These are phyloP conservation scores for Arxiozyma telluris DNA, from an alignment of 1,139 yeast species.

Conservation along the genomic window DNA sequence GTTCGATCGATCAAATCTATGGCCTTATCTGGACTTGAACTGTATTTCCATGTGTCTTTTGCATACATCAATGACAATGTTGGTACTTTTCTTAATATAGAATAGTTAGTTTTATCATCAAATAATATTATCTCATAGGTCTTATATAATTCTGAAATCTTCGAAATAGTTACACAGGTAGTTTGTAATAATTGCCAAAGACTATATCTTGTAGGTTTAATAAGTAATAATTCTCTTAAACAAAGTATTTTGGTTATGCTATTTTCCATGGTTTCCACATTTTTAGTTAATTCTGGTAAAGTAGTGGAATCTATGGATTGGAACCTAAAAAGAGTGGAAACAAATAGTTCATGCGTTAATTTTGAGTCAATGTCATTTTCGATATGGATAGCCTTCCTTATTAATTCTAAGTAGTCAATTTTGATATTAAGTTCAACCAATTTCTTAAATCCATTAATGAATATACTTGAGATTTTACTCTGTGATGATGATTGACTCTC, in stretches of 20 bases:
- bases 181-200: constrained; percentile 50
- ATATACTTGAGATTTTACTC: constrained; percentile 36
- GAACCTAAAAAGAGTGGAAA: constrained; percentile 25
- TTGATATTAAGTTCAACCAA: constrained; percentile 38
- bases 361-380: constrained; percentile 29
- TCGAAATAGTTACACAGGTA: constrained; percentile 36
- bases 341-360: constrained; percentile 17
- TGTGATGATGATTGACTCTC: constrained; percentile 42
- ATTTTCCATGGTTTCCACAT: constrained; percentile 2
- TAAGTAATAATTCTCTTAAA: constrained; percentile 25
- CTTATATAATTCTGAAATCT: constrained; percentile 34
- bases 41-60: constrained; percentile 51
- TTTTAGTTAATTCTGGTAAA: neutral
- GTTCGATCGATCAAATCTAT: constrained; percentile 45
- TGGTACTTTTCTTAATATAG: constrained; percentile 40
- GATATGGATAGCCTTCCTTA: constrained; percentile 38
- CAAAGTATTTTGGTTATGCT: constrained; percentile 11
- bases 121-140: constrained; percentile 43
- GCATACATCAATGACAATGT: constrained; percentile 62
- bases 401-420: constrained; percentile 43
- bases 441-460: constrained; percentile 48
- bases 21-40: constrained; percentile 44
- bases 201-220: constrained; percentile 40
- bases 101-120: constrained; percentile 18
- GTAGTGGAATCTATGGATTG: neutral